Conservation (phyloP, 2,329 filamentous ascomycete species). For the Calonectria pauciramosa region DNA sequence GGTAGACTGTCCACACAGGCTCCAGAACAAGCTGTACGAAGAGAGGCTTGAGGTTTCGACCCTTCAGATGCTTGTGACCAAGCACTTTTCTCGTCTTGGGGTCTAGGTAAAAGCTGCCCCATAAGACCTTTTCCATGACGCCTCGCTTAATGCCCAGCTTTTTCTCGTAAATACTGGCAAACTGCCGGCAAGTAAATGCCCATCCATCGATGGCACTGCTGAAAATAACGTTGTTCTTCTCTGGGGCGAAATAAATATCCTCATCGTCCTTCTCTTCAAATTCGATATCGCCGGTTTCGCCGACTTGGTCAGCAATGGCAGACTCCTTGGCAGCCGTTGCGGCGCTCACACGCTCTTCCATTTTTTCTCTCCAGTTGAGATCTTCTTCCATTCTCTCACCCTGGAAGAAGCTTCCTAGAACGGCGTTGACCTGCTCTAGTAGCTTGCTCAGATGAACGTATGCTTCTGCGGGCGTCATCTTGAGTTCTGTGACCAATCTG, state of each 20-base stretch:
- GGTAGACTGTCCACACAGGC: constrained; percentile 95
- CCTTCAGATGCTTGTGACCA: constrained; percentile 92
- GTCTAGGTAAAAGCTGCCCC: constrained; percentile 97
- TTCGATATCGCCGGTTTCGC: constrained; percentile 70
- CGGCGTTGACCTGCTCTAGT: constrained; percentile 95
- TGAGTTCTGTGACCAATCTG: constrained; percentile 90
- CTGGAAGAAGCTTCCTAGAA: constrained; percentile 97
- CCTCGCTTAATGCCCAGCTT: constrained; percentile 95
- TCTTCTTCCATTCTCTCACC: constrained; percentile 99
- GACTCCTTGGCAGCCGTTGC: constrained; percentile 74
- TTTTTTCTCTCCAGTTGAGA: constrained; percentile 91
- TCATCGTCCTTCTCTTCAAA: constrained; percentile 96
- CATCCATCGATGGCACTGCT: constrained; percentile 98
- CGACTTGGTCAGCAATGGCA: constrained; percentile 61
- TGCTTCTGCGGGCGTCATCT: constrained; percentile 92
- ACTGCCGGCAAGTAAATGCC: constrained; percentile 97
- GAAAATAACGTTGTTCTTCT: constrained; percentile 99
- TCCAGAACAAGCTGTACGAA: constrained; percentile 98
- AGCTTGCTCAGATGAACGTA: constrained; percentile 91
- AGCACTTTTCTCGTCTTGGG: constrained; percentile 97
- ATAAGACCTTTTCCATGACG: constrained; percentile 91
- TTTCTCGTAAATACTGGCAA: constrained; percentile 93
- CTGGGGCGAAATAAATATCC: constrained; percentile 96
- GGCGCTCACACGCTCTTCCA: constrained; percentile 87
- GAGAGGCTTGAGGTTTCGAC: constrained; percentile 91